A percentile compares a stretch with the other conserved stretches of the same genome.
Conservation (phyloP, 495 filamentous ascomycete species). For the Penicillium coprophilum region DNA sequence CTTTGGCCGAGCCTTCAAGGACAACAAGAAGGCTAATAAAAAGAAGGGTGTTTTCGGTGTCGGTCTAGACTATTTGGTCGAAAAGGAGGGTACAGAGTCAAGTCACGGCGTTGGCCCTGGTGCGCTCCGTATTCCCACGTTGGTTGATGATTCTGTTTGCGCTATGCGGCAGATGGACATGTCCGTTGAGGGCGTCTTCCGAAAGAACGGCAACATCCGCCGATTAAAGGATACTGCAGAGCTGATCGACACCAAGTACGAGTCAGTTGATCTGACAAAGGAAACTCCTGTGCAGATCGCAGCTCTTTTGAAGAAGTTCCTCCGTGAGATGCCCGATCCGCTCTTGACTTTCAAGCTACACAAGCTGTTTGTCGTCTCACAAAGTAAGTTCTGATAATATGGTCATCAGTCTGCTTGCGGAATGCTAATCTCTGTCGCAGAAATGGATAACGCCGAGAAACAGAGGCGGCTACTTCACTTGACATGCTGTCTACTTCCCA, state of each 20-base stretch:
- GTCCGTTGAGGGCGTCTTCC: slow-evolving; percentile 97
- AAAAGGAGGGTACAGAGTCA: slow-evolving; percentile 91
- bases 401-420: neutral
- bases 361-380: slow-evolving; percentile 81
- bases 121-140: slow-evolving; percentile 77
- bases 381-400: slow-evolving; percentile 56
- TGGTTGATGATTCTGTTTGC: slow-evolving; percentile 88
- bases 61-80: slow-evolving; percentile 75
- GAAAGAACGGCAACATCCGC: slow-evolving; percentile 97
- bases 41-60: slow-evolving; percentile 96
- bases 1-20: slow-evolving; percentile 93
- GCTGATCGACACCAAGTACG: slow-evolving; percentile 79
- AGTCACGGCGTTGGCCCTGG: slow-evolving; percentile 94
- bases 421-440: slow-evolving; percentile 42
- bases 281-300: slow-evolving; percentile 92
- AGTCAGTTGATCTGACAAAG: slow-evolving; percentile 75
- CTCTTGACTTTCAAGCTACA: slow-evolving; percentile 95
- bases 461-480: slow-evolving; percentile 84
- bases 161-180: slow-evolving; percentile 99
- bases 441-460: slow-evolving; percentile 81
- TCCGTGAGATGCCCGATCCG: slow-evolving; percentile 92
- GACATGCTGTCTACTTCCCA: slow-evolving; percentile 90
- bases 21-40: slow-evolving; percentile 72
- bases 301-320: slow-evolving; percentile 91
- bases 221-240: slow-evolving; percentile 81